phyloP scores from a whole-genome alignment of 441 rosid genomes.

The Erodium texanum region DNA sequence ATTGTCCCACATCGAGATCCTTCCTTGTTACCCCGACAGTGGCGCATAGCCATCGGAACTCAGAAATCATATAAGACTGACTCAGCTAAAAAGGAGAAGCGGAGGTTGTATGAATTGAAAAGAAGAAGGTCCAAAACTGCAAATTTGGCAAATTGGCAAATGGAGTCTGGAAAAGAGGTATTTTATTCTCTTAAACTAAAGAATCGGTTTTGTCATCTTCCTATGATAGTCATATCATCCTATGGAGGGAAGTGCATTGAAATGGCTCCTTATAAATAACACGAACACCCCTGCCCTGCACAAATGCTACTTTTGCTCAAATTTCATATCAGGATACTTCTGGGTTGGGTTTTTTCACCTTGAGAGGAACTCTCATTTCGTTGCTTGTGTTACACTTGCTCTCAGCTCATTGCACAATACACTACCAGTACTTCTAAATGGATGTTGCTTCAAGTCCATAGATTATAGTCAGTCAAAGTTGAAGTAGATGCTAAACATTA shows the following conservation, averaged over 20 bases:
- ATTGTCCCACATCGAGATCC: slow-evolving; percentile 87
- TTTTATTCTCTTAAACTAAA: slow-evolving; percentile 15
- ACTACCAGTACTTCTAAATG: not conserved
- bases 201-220: slow-evolving; percentile 10
- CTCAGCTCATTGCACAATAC: slow-evolving; percentile 2
- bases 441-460: not conserved
- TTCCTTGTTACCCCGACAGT: slow-evolving; percentile 70
- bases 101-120: slow-evolving; percentile 55
- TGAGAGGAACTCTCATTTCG: slow-evolving; percentile 5
- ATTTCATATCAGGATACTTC: not conserved
- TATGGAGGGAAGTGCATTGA: slow-evolving; percentile 7
- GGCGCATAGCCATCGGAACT: slow-evolving; percentile 88
- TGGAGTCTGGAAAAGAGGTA: slow-evolving; percentile 47
- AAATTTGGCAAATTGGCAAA: slow-evolving; percentile 41
- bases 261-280: not conserved
- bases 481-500: not conserved
- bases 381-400: slow-evolving; percentile 12
- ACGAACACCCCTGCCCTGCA: not conserved
- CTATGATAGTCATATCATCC: not conserved
- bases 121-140: slow-evolving; percentile 45
- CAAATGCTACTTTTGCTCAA: not conserved
- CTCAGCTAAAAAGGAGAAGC: slow-evolving; percentile 65
- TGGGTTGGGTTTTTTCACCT: slow-evolving; percentile 7
- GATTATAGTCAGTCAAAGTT: not conserved
- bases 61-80: slow-evolving; percentile 81